phyloP scores from a whole-genome alignment of 148 eudicot genomes.

The Chenopodium formosanum region DNA sequence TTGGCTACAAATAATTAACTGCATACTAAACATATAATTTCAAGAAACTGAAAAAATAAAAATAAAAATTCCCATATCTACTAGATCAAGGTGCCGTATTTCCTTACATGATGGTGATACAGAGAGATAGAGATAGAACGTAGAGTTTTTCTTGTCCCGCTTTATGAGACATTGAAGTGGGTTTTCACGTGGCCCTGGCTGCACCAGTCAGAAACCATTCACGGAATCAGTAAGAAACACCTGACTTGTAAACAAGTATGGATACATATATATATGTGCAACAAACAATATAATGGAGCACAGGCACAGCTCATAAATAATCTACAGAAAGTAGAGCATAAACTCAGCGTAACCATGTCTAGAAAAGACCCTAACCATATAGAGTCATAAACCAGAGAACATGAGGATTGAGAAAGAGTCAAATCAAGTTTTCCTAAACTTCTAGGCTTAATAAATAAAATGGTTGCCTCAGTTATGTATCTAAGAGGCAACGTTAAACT shows the following conservation, averaged over 20 bases:
- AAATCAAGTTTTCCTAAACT: no score
- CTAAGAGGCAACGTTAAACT: not conserved
- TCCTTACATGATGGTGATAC: slow-evolving; percentile 68
- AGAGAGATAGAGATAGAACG: slow-evolving; percentile 83
- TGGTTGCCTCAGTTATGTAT: not conserved
- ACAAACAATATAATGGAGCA: not conserved
- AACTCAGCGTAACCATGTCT: not conserved
- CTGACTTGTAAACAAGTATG: not conserved
- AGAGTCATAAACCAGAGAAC: not conserved
- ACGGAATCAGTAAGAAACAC: not conserved
- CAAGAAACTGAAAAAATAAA: not conserved
- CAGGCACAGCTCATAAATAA: not conserved
- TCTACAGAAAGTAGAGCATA: not conserved
- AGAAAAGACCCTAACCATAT: not conserved
- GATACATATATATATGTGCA: not conserved
- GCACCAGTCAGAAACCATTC: slow-evolving; percentile 28
- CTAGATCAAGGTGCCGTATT: not conserved
- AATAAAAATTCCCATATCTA: not conserved
- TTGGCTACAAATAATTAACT: not conserved
- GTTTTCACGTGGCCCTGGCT: slow-evolving; percentile 86
- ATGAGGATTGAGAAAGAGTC: not conserved
- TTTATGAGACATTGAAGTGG: slow-evolving; percentile 88
- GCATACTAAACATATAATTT: not conserved
- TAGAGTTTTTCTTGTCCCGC: slow-evolving; percentile 78
- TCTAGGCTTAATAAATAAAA: not conserved